Percentiles rank a stretch among this genome's conserved stretches.
These are phyloP conservation scores for Domatiomyces globalis DNA, from an alignment of 2,329 filamentous ascomycete genomes.

Conservation along the genomic window DNA sequence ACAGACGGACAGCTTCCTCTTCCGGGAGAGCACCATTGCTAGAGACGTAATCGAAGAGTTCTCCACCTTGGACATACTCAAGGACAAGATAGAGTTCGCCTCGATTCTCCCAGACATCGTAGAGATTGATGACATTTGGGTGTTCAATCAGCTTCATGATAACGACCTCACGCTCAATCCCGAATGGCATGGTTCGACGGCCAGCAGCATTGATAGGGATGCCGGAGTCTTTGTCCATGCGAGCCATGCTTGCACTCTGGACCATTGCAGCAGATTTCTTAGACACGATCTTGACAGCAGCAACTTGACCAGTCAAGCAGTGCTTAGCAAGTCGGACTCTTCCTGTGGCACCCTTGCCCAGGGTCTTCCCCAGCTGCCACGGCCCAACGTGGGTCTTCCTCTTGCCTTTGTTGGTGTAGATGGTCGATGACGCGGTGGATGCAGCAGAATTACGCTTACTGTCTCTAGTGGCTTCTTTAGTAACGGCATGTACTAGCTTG, in stretches of 20 bases:
- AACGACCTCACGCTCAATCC: slow-evolving; percentile 86
- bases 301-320: slow-evolving; percentile 59
- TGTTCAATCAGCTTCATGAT: slow-evolving; percentile 96
- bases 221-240: slow-evolving; percentile 58
- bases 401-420: slow-evolving; percentile 40
- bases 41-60: slow-evolving; percentile 79
- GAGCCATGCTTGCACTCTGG: slow-evolving; percentile 71
- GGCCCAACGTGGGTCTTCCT: slow-evolving; percentile 71
- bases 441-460: slow-evolving; percentile 33
- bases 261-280: slow-evolving; percentile 66
- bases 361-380: slow-evolving; percentile 79
- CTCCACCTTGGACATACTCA: slow-evolving; percentile 73
- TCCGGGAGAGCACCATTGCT: slow-evolving; percentile 60
- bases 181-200: slow-evolving; percentile 62
- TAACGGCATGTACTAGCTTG: slow-evolving; percentile 40
- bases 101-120: slow-evolving; percentile 95
- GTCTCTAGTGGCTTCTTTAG: slow-evolving; percentile 32
- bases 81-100: slow-evolving; percentile 94
- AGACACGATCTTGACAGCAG: slow-evolving; percentile 90
- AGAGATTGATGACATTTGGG: slow-evolving; percentile 82
- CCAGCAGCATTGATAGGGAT: slow-evolving; percentile 43
- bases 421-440: slow-evolving; percentile 22
- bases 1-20: slow-evolving; percentile 66
- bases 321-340: slow-evolving; percentile 78
- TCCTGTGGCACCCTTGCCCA: slow-evolving; percentile 81